Conservation (phyloP, 768 basidiomycete species). For the Psilocybe subaeruginosa region DNA sequence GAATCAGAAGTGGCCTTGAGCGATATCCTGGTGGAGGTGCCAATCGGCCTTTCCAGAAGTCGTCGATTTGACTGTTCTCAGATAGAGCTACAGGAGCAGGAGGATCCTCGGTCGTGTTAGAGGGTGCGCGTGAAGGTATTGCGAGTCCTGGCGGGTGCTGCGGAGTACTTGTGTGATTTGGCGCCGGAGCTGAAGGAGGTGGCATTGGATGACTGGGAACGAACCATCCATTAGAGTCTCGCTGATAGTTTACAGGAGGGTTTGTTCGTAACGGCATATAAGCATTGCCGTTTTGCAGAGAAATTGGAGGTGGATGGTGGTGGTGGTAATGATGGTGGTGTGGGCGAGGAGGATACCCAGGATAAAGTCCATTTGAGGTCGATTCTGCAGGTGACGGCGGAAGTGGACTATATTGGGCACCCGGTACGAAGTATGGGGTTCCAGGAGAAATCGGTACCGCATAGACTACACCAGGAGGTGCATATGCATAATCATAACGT, state of each 20-base stretch:
- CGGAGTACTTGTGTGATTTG: constrained; percentile 2
- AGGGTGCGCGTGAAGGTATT: constrained; percentile 5
- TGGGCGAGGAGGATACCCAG: constrained; percentile 15
- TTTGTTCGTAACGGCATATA: constrained; percentile 10
- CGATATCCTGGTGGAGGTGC: constrained; percentile 45
- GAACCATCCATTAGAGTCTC: constrained; percentile 19
- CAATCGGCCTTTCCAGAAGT: constrained; percentile 44
- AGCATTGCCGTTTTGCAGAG: background rate
- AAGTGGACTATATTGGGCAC: constrained; percentile 16
- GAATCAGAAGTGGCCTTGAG: constrained; percentile 36
- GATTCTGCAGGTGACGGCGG: constrained; percentile 4
- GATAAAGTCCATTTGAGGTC: constrained; percentile 14
- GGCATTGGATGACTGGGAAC: background rate
- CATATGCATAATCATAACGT: constrained; percentile 19
- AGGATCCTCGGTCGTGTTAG: constrained; percentile 1
- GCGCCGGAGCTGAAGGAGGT: constrained; percentile 1
- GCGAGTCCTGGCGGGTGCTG: constrained; percentile 20
- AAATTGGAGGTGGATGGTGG: background rate
- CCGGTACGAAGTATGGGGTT: constrained; percentile 5
- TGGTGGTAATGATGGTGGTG: constrained; percentile 14
- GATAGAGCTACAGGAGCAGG: background rate
- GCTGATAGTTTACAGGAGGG: constrained; percentile 9
- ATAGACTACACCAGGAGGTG: constrained; percentile 18
- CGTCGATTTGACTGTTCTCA: constrained; percentile 28
- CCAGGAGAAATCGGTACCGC: constrained; percentile 8